These are phyloP conservation scores for Saccharomycopsis selenospora DNA, from an alignment of 805 yeast species.

Conservation along the genomic window DNA sequence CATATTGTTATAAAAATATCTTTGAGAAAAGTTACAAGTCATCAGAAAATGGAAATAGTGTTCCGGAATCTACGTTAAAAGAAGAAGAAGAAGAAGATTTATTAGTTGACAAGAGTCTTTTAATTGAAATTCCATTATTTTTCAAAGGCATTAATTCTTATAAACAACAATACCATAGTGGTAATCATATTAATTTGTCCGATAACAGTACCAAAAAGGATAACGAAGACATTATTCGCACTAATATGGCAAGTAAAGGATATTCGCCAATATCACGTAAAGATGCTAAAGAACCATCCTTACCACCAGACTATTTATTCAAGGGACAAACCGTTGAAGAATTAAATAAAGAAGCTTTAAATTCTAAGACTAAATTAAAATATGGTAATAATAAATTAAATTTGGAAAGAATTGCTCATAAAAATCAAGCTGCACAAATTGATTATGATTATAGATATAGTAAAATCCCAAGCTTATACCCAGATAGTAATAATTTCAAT, in stretches of 20 bases:
- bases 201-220: not conserved
- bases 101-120: constrained; percentile 7
- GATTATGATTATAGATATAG: constrained; percentile 9
- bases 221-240: not conserved
- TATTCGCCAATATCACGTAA: too few relatives aligned
- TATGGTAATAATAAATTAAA: constrained; percentile 11
- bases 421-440: not conserved
- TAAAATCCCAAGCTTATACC: constrained; percentile 35
- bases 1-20: constrained; percentile 8
- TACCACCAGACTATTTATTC: constrained; percentile 16
- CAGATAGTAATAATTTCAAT: constrained; percentile 54
- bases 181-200: not conserved
- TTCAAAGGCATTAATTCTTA: constrained; percentile 17
- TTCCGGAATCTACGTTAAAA: too few relatives aligned
- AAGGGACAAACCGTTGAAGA: constrained; percentile 2
- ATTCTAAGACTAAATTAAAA: constrained; percentile 9
- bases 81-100: constrained; percentile 12
- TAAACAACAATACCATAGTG: constrained; percentile 4
- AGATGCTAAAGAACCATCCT: not conserved
- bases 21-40: not conserved
- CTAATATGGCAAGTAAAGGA: not conserved
- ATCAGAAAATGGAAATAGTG: not conserved
- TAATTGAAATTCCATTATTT: constrained; percentile 15
- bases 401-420: constrained; percentile 7
- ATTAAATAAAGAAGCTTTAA: constrained; percentile 5